phyloP scores from a whole-genome alignment of 345 rosid species.

The Eutrema yunnanense region DNA sequence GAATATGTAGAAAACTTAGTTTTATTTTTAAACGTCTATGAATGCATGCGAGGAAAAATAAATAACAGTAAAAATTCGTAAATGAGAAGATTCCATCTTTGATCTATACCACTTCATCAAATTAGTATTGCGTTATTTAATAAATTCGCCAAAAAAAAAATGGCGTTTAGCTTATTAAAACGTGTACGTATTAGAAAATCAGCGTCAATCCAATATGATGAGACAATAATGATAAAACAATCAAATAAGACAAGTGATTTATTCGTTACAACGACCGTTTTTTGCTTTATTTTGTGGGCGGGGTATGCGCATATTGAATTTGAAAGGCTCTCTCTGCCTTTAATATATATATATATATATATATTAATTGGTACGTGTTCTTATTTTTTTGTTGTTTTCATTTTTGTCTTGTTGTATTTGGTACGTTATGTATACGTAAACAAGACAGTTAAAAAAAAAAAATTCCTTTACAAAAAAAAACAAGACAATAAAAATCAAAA shows the following conservation, averaged over 20 bases:
- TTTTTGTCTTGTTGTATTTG: slow-evolving; percentile 13
- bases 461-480: background rate
- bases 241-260: slow-evolving; percentile 2
- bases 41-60: no score
- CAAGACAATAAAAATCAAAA: slow-evolving; percentile 13
- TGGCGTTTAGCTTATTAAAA: background rate
- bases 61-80: background rate
- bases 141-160: no score
- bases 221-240: slow-evolving; percentile 3
- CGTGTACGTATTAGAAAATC: background rate
- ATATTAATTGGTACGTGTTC: no score
- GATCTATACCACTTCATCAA: background rate
- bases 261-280: slow-evolving; percentile 4
- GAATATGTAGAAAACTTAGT: no score
- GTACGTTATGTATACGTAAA: background rate
- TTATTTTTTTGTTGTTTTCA: background rate
- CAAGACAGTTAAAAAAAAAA: slow-evolving; percentile 11
- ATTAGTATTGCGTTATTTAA: no score
- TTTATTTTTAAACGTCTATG: no score
- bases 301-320: background rate
- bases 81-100: background rate
- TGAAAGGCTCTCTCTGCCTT: background rate
- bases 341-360: background rate
- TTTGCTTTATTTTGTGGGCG: slow-evolving; percentile 9
- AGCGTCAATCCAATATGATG: slow-evolving; percentile 3